phyloP scores from a whole-genome alignment of 768 basidiomycete species.

The Chiua virens region DNA sequence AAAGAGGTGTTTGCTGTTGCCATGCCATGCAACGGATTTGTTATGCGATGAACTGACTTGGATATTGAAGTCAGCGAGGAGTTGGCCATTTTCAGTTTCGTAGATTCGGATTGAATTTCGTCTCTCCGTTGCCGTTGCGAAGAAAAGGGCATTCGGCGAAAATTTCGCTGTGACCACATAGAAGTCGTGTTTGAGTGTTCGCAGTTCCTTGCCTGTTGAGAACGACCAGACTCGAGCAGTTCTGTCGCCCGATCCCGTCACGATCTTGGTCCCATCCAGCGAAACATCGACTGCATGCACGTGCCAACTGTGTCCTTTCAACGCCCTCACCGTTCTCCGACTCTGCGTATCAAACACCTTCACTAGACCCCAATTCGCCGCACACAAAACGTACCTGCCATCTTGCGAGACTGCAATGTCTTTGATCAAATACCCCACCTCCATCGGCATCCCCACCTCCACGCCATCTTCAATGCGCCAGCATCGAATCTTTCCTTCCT shows the following conservation, averaged over 20 bases:
- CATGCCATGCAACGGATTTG: neutral
- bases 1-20: neutral
- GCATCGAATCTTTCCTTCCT: neutral
- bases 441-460: neutral
- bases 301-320: too few relatives aligned
- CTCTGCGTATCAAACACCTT: neutral
- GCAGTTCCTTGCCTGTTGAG: too few relatives aligned
- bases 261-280: too few relatives aligned
- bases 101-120: neutral
- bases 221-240: too few relatives aligned
- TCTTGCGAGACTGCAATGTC: neutral
- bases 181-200: neutral
- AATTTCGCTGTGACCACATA: neutral
- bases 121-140: neutral
- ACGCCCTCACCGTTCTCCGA: neutral
- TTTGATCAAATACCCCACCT: neutral
- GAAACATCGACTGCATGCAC: too few relatives aligned
- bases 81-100: neutral
- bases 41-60: neutral
- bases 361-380: too few relatives aligned
- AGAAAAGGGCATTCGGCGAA: neutral
- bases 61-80: neutral
- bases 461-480: neutral
- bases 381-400: too few relatives aligned
- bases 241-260: too few relatives aligned